Conservation (phyloP, 495 filamentous ascomycete species). For the Pyronema domesticum region DNA sequence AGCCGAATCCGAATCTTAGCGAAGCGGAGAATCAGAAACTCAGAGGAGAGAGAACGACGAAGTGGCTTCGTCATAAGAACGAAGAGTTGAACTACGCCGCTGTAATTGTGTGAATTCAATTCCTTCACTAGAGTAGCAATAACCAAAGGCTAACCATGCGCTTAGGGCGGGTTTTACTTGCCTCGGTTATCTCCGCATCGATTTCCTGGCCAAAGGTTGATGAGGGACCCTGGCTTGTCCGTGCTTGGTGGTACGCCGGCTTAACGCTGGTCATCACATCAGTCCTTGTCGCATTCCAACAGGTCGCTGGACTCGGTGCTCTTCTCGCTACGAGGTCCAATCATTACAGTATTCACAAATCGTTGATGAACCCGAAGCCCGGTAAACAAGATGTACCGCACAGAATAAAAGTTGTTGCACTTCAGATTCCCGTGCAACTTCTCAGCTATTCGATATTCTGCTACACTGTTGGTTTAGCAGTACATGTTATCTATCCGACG, state of each 20-base stretch:
- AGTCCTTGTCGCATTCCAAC: constrained; percentile 1
- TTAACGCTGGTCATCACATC: background rate
- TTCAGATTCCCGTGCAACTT: constrained; percentile 1
- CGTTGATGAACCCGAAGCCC: background rate
- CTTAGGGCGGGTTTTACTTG: background rate
- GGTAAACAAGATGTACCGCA: background rate
- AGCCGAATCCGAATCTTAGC: background rate
- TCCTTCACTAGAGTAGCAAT: background rate
- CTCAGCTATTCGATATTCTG: background rate
- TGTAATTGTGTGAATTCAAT: background rate
- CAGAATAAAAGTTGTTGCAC: background rate
- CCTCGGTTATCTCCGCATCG: background rate
- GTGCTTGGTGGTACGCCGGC: background rate
- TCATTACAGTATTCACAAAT: background rate
- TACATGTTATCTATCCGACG: background rate
- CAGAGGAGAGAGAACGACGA: background rate
- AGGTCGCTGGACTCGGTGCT: background rate
- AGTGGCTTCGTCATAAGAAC: constrained; percentile 1
- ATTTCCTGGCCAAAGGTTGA: background rate
- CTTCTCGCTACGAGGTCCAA: background rate
- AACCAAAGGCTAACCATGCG: background rate
- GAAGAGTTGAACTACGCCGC: background rate
- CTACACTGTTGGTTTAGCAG: background rate
- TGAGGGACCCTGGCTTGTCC: background rate
- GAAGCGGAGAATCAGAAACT: too few relatives aligned